phyloP scores from a whole-genome alignment of 208 protist species.

The Strigomonas culicis region DNA sequence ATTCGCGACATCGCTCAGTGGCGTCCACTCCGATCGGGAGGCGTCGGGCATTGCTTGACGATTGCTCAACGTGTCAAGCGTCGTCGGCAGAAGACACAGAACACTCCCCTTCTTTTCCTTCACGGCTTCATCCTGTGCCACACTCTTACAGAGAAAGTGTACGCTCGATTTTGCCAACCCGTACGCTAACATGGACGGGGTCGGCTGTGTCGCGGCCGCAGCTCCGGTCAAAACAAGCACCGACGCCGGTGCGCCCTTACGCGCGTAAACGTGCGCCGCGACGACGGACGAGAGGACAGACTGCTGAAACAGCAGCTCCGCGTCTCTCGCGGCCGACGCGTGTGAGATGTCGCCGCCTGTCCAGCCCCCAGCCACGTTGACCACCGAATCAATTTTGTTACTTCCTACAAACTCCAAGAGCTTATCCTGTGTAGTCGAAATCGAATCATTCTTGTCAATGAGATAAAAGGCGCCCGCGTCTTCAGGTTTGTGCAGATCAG shows the following conservation, averaged over 20 bases:
- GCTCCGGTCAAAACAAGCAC: slow-evolving; percentile 77
- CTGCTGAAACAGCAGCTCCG: slow-evolving; percentile 73
- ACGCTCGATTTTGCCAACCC: slow-evolving; percentile 82
- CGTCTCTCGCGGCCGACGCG: slow-evolving; percentile 18
- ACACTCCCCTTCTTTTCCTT: slow-evolving; percentile 39
- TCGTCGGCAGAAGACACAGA: slow-evolving; percentile 63
- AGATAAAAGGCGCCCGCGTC: no score
- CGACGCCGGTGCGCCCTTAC: slow-evolving; percentile 21
- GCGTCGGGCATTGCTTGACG: slow-evolving; percentile 56
- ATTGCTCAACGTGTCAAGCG: slow-evolving; percentile 70
- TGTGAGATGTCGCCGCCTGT: slow-evolving; percentile 42
- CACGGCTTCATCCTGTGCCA: slow-evolving; percentile 33
- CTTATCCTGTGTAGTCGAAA: no score
- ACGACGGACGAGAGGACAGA: slow-evolving; percentile 72
- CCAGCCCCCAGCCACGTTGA: slow-evolving; percentile 83
- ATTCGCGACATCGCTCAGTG: slow-evolving; percentile 24
- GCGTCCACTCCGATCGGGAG: slow-evolving; percentile 55
- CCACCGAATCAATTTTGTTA: slow-evolving; percentile 24
- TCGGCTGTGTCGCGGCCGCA: slow-evolving; percentile 33
- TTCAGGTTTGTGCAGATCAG: no score
- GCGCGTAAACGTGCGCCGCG: slow-evolving; percentile 47
- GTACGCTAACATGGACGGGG: slow-evolving; percentile 80
- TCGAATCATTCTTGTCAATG: no score
- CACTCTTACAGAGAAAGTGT: slow-evolving; percentile 63
- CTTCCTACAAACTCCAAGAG: no score